A percentile compares a stretch with the other conserved stretches of the same genome.
Conservation (phyloP, 2,329 filamentous ascomycete species). For the Claviceps quebecensis region DNA sequence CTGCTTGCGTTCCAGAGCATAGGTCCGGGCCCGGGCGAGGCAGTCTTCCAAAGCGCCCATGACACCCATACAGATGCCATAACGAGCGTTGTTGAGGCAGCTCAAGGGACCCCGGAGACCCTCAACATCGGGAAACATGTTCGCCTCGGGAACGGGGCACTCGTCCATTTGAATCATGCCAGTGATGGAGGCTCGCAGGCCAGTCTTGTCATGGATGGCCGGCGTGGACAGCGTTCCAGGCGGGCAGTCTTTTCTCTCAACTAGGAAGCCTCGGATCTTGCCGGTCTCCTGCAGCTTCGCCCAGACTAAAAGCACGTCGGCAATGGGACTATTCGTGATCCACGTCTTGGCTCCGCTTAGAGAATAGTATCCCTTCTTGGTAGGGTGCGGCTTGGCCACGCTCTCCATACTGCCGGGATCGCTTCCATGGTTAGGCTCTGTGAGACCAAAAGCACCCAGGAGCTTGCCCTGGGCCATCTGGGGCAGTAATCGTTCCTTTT, state of each 20-base stretch:
- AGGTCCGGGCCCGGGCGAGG: constrained; percentile 64
- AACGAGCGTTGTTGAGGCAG: constrained; percentile 84
- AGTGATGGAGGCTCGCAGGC: constrained; percentile 81
- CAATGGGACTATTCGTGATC: constrained; percentile 90
- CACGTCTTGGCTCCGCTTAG: constrained; percentile 80
- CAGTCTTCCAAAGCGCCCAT: constrained; percentile 93
- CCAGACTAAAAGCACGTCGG: constrained; percentile 78
- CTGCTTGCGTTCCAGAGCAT: constrained; percentile 85
- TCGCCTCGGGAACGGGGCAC: constrained; percentile 73
- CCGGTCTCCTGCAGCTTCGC: constrained; percentile 82
- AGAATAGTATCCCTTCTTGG: constrained; percentile 67
- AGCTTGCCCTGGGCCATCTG: constrained; percentile 70
- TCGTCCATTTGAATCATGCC: constrained; percentile 96
- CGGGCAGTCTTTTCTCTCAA: constrained; percentile 75
- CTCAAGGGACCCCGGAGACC: constrained; percentile 81
- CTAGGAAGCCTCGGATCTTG: constrained; percentile 85
- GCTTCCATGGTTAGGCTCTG: constrained; percentile 85
- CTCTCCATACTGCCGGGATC: constrained; percentile 89
- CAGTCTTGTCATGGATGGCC: constrained; percentile 87
- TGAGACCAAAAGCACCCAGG: constrained; percentile 76
- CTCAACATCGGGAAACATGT: constrained; percentile 88
- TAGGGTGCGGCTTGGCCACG: constrained; percentile 67
- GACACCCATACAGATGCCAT: constrained; percentile 86
- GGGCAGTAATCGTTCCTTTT: constrained; percentile 73
- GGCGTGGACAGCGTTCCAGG: constrained; percentile 84